Base-by-base conservation (phyloP, 805 yeast genomes). In the Ogataea naganishii region DNA sequence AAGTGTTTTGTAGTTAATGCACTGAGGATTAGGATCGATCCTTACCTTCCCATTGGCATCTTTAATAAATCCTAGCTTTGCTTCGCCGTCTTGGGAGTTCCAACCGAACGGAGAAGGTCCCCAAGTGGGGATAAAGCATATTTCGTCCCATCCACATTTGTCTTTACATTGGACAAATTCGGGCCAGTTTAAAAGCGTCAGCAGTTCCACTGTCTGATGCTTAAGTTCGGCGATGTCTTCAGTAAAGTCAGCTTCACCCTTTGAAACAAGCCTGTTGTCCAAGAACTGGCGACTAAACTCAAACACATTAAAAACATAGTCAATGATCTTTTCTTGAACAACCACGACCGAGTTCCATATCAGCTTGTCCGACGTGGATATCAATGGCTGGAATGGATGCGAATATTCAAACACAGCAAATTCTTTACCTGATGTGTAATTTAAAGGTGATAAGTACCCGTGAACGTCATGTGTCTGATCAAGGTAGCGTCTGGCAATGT, bases 91-190 rank as follows among this genome's bases (percentile, higher is more conserved):
- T n/a, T n/a, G n/a, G n/a, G n/a, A n/a, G n/a, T n/a, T n/a, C 65
- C 69, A 62, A 1, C 69, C 67, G 15, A 70, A 25, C 4, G 76
- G 76, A 1, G 66, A 53, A 3, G 79, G 80, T 1, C 66, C 80
- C 80, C 80, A 72, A 0, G 76, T 65, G 2, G 80, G 80, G 11
- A 71, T 62, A 32, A 60, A 72, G 38, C 80, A 75, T 3, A 70
- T 43, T 38, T 69, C 74, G 39, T 69, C 64, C 50, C 53, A 47
- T 0, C 40, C 53, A 46, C 80, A 73, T 4, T 41, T 47, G 3
- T 43, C 30, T 0, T 58, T 40, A 44, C 79, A 72, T 24, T 53
- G 38, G 33, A 62, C 64, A 34, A 57, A 59, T 1, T 56, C 40
- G 5, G 67, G 33, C 75, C 75, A 73, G 26, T 55, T 47, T 31